Conservation (phyloP, 1,284 basidiomycete genomes). For the Tilletia indica region DNA sequence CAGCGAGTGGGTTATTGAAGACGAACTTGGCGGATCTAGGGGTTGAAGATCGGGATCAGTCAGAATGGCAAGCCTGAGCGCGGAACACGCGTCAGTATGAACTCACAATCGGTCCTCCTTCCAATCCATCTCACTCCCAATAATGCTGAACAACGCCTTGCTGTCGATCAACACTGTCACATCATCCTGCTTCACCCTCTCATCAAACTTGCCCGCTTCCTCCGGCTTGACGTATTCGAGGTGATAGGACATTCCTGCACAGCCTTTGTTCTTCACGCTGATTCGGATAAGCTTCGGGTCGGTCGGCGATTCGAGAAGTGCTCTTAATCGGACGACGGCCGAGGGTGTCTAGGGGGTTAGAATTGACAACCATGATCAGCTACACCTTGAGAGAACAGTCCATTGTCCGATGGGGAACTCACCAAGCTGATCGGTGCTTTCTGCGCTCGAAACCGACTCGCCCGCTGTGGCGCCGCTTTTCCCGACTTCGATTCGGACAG, state of each 20-base stretch:
- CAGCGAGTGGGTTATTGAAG: conserved; percentile 75
- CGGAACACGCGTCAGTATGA: neutral
- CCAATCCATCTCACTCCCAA: conserved; percentile 99
- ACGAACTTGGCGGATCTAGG: conserved; percentile 71
- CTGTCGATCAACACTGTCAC: conserved; percentile 92
- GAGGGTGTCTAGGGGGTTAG: conserved; percentile 67
- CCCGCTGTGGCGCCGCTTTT: neutral
- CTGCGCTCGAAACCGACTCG: conserved; percentile 3
- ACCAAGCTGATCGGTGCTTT: conserved; percentile 12
- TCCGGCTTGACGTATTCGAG: conserved; percentile 76
- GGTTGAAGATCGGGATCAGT: neutral
- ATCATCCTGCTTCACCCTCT: conserved; percentile 72
- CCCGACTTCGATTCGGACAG: neutral
- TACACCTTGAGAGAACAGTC: neutral
- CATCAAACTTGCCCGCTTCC: conserved; percentile 83
- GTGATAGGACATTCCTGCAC: conserved; percentile 94
- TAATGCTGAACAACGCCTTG: conserved; percentile 96
- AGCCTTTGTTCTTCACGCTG: conserved; percentile 96
- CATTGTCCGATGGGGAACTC: neutral
- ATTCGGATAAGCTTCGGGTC: conserved; percentile 85
- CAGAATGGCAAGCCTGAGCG: neutral
- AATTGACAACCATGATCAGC: neutral
- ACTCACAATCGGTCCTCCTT: conserved; percentile 67
- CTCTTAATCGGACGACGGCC: conserved; percentile 63
- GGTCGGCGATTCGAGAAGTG: conserved; percentile 72